These are phyloP conservation scores for Cnidoscolus chayamansa DNA, from an alignment of 441 rosid genomes.

Conservation along the genomic window DNA sequence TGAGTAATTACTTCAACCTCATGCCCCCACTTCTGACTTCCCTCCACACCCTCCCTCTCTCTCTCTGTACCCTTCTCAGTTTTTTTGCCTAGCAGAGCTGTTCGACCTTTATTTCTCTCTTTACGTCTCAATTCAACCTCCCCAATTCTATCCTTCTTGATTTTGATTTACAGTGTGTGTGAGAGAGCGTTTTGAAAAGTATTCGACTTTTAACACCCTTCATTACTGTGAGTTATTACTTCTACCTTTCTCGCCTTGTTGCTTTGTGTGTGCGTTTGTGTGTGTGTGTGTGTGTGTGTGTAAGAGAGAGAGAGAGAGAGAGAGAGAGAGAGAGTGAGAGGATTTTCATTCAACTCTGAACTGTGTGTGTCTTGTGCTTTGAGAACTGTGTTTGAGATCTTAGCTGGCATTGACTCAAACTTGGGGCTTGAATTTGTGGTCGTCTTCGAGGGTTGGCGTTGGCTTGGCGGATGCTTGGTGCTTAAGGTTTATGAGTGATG, in stretches of 20 bases:
- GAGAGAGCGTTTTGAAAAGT: slow-evolving; percentile 10
- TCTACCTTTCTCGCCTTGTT: slow-evolving; percentile 12
- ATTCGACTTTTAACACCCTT: slow-evolving; percentile 23
- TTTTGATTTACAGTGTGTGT: background rate
- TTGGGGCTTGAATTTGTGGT: slow-evolving; percentile 10
- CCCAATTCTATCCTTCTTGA: background rate
- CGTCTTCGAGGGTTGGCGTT: slow-evolving; percentile 16
- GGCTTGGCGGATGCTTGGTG: slow-evolving; percentile 40
- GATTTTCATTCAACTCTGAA: background rate
- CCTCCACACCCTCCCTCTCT: background rate
- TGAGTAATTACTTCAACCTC: slow-evolving; percentile 20
- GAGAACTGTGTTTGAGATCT: slow-evolving; percentile 25
- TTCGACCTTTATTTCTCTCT: slow-evolving; percentile 15
- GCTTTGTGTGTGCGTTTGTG: background rate
- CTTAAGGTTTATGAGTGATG: slow-evolving; percentile 40
- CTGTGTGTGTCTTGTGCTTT: background rate
- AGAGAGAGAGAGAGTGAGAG: slow-evolving; percentile 3
- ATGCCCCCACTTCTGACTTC: background rate
- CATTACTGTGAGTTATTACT: slow-evolving; percentile 27
- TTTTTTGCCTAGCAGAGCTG: slow-evolving; percentile 6
- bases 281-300: background rate
- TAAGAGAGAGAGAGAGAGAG: slow-evolving; percentile 3
- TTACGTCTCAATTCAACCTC: background rate
- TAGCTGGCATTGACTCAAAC: slow-evolving; percentile 27
- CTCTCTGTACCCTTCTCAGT: slow-evolving; percentile 22